phyloP scores from a whole-genome alignment of 2,329 filamentous ascomycete species.

The Venturia asperata region DNA sequence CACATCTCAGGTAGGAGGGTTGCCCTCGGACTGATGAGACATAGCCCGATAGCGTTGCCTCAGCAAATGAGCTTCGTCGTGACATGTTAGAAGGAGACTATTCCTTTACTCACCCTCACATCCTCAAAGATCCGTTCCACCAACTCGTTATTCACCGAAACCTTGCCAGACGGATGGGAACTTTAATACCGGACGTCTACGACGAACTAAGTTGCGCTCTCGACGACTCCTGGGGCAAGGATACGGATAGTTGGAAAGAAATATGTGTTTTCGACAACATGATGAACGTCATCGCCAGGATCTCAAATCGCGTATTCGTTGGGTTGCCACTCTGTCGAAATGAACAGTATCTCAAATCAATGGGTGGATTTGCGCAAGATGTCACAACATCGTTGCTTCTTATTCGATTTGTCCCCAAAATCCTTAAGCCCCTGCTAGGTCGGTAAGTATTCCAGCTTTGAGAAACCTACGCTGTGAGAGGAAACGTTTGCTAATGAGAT shows the following conservation, averaged over 20 bases:
- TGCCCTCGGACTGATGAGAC: not conserved
- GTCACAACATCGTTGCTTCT: not conserved
- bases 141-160: conserved; percentile 37
- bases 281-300: conserved; percentile 18
- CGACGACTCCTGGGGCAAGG: conserved; percentile 32
- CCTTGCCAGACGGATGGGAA: conserved; percentile 35
- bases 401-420: conserved; percentile 13
- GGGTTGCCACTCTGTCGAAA: conserved; percentile 19
- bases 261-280: conserved; percentile 19
- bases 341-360: conserved; percentile 18
- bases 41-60: conserved; percentile 37
- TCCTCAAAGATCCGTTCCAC: conserved; percentile 36
- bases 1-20: not conserved
- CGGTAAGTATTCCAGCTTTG: no score
- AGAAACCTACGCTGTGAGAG: no score
- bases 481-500: no score
- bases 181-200: conserved; percentile 32
- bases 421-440: conserved; percentile 15
- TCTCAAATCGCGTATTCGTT: conserved; percentile 20
- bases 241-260: conserved; percentile 27
- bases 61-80: conserved; percentile 32
- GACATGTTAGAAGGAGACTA: conserved; percentile 36
- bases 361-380: conserved; percentile 15
- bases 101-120: conserved; percentile 30
- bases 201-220: conserved; percentile 34